Evolutionary conservation across 345 rosid species (phyloP), one percentile per base, ranked within the genome.

Genomic region (Moricandia arvensis): DNA sequence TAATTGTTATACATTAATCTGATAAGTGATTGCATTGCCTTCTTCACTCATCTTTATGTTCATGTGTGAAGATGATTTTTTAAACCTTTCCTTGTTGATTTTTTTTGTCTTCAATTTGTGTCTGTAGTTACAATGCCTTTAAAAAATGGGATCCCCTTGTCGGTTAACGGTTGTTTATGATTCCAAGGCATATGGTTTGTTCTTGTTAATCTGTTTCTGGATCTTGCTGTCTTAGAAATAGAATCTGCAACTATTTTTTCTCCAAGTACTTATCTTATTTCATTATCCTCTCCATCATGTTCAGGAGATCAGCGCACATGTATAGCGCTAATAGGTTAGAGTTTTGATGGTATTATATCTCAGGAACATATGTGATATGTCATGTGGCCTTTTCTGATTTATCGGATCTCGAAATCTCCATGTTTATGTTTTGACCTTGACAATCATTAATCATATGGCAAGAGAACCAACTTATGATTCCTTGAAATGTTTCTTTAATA

Each of bases 371-470:
- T 1, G 31, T 29, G 31, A 29, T 29, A 29, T 57, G 5, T 76
- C 80, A 68, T 76, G 80, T 76, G 75, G 70, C 27, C n/a, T 6
- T 37, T 53, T 75, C 80, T 37, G 64, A 27, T 71, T 76, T 63
- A 59, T 71, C 59, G 81, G 80, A 81, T 80, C 85, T 80, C 70
- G 5, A 63, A 54, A 79, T 80, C 84, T 75, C 59, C 1, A 58
- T 43, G 11, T 68, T 63, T 49, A 66, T 59, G 66, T 68, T 82
- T 65, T 74, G 76, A 78, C 79, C 10, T 77, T 29, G 63, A 69
- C 69, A 55, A 26, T 62, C 73, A 59, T 75, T 62, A 18, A 27
- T 75, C 57, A 68, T 81, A 31, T 72, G 63, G 31, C 8, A 17
- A n/a, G 18, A 69, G 24, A 54, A 43, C 62, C 30, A 73, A 38